Conservation (phyloP, 495 filamentous ascomycete species). For the Chaetomidium leptoderma region DNA sequence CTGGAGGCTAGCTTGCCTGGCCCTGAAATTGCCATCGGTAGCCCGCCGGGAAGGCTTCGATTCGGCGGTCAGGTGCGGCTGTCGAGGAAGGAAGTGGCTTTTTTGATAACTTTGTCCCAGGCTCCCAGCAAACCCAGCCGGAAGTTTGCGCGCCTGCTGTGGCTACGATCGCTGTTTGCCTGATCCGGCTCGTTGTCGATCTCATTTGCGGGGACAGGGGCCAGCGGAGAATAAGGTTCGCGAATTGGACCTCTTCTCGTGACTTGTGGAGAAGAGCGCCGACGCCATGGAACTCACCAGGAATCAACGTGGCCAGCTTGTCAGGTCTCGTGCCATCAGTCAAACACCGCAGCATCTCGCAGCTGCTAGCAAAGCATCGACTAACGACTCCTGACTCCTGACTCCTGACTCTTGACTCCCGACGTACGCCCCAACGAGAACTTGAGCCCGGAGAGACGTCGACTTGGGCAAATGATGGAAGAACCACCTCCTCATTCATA, state of each 20-base stretch:
- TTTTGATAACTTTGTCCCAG: neutral
- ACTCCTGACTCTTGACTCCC: too few relatives aligned
- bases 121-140: too few relatives aligned
- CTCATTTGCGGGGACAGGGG: slow-evolving; percentile 13
- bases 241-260: neutral
- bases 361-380: too few relatives aligned
- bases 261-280: neutral
- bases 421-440: too few relatives aligned
- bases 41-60: neutral
- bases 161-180: slow-evolving; percentile 7
- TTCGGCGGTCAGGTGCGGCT: neutral
- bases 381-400: too few relatives aligned
- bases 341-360: too few relatives aligned
- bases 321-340: neutral
- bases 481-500: too few relatives aligned
- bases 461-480: too few relatives aligned
- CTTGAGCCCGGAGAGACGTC: too few relatives aligned
- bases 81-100: neutral
- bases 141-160: neutral
- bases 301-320: neutral
- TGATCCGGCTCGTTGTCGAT: slow-evolving; percentile 11
- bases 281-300: neutral
- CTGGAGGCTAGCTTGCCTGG: neutral
- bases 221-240: slow-evolving; percentile 5
- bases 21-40: neutral